Evolutionary conservation across 2,329 filamentous ascomycete genomes (phyloP).

Genomic region (Monosporascus sp.): DNA sequence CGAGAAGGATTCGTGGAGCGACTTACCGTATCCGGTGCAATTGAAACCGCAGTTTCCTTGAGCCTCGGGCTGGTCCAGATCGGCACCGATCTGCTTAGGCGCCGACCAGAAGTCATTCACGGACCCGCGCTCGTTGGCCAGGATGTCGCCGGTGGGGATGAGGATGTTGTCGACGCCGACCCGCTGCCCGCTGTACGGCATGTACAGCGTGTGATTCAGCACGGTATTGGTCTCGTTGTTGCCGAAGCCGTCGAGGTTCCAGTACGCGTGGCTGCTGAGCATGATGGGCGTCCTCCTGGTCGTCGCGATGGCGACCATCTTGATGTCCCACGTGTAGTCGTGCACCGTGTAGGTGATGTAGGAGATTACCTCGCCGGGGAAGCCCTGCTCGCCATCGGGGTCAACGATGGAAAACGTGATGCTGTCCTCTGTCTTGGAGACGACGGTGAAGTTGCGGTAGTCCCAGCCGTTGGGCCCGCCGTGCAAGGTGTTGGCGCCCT

Average conservation of each 20-base stretch:
- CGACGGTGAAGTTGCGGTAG: slow-evolving; percentile 71
- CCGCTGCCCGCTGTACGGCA: slow-evolving; percentile 68
- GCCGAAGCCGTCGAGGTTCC: slow-evolving; percentile 76
- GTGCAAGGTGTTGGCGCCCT: slow-evolving; percentile 61
- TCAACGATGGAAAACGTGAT: slow-evolving; percentile 75
- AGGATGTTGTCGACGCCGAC: slow-evolving; percentile 65
- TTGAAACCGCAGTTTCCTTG: slow-evolving; percentile 70
- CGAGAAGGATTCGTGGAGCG: no score
- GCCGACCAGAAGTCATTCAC: slow-evolving; percentile 79
- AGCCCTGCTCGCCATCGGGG: slow-evolving; percentile 67
- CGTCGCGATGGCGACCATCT: slow-evolving; percentile 64
- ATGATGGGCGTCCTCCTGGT: slow-evolving; percentile 79
- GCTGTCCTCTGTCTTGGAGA: slow-evolving; percentile 58
- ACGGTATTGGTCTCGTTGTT: slow-evolving; percentile 62
- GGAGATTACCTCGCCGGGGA: slow-evolving; percentile 71
- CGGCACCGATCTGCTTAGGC: slow-evolving; percentile 73
- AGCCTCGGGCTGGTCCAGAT: slow-evolving; percentile 58
- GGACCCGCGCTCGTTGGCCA: slow-evolving; percentile 60
- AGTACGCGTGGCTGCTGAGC: slow-evolving; percentile 71
- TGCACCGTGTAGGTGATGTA: slow-evolving; percentile 69
- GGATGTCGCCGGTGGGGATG: slow-evolving; percentile 70
- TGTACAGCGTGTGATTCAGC: slow-evolving; percentile 66
- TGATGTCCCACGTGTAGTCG: slow-evolving; percentile 64
- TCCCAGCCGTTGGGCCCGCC: slow-evolving; percentile 71
- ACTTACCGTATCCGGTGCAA: slow-evolving; percentile 78